Percentiles rank a stretch among this genome's conserved stretches.
These are phyloP conservation scores for Cetradonia linearis DNA, from an alignment of 495 filamentous ascomycete species.

Conservation along the genomic window DNA sequence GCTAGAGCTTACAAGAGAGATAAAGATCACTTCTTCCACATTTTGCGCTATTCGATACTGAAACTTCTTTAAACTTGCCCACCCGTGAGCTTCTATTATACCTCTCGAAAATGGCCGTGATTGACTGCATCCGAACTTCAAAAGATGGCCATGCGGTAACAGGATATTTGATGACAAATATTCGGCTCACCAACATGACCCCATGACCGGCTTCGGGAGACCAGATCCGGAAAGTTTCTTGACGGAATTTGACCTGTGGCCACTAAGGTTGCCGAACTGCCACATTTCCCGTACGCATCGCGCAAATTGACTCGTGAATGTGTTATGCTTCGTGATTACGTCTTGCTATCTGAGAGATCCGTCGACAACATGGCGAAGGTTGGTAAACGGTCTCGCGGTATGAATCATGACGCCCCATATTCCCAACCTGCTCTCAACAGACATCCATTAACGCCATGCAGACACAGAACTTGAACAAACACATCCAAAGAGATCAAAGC, in stretches of 20 bases:
- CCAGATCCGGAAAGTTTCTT: neutral
- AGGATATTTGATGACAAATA: neutral
- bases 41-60: neutral
- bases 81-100: neutral
- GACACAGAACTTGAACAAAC: conserved; percentile 3
- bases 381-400: conserved; percentile 13
- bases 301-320: neutral
- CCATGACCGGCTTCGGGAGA: neutral
- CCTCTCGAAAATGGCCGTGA: neutral
- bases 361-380: conserved; percentile 4
- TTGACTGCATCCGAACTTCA: neutral
- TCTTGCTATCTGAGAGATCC: neutral
- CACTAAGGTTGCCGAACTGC: neutral
- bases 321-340: neutral
- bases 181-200: neutral
- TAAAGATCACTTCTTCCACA: neutral
- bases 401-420: neutral
- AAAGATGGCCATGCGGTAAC: neutral
- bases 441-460: neutral
- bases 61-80: neutral
- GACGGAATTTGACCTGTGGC: neutral
- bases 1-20: conserved; percentile 3
- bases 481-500: conserved; percentile 3
- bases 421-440: neutral
- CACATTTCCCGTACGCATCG: neutral